phyloP scores from a whole-genome alignment of 192 early-diverging fungal genomes.

The Coemansia sp. region DNA sequence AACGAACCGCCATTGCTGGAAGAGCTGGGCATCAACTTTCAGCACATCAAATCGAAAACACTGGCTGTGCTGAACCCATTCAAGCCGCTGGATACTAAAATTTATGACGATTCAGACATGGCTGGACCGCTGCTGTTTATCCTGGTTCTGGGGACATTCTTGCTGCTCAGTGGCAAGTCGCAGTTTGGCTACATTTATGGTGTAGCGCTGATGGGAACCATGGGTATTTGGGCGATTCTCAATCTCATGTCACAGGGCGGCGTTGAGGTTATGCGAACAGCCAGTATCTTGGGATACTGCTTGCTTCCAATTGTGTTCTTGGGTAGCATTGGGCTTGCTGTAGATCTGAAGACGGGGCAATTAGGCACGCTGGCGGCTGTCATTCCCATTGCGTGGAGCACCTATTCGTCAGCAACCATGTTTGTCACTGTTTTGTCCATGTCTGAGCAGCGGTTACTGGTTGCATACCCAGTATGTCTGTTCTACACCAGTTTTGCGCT shows the following conservation, averaged over 20 bases:
- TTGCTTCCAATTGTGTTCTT: constrained; percentile 92
- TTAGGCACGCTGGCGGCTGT: constrained; percentile 62
- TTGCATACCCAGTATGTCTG: constrained; percentile 91
- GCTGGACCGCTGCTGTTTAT: constrained; percentile 93
- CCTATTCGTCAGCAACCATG: constrained; percentile 89
- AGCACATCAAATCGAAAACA: constrained; percentile 84
- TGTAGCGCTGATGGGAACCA: constrained; percentile 82
- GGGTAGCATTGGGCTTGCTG: constrained; percentile 68
- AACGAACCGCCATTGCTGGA: constrained; percentile 94
- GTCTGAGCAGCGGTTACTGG: constrained; percentile 88
- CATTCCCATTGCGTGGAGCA: constrained; percentile 89
- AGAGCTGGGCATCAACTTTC: constrained; percentile 94
- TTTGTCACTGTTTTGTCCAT: constrained; percentile 90
- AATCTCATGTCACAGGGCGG: constrained; percentile 93
- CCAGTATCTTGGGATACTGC: constrained; percentile 96
- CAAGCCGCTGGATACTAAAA: constrained; percentile 68
- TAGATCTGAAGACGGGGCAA: constrained; percentile 66
- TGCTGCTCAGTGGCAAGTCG: constrained; percentile 87
- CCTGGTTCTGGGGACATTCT: constrained; percentile 84
- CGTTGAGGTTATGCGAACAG: constrained; percentile 82
- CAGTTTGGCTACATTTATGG: constrained; percentile 99
- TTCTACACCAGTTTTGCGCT: constrained; percentile 93
- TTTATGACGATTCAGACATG: constrained; percentile 96
- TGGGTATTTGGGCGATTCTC: constrained; percentile 81
- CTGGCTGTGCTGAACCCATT: constrained; percentile 86